Percentiles rank a stretch among this genome's conserved stretches.
Conservation (phyloP, 768 basidiomycete genomes). For the Termitomyces bulborhizus region DNA sequence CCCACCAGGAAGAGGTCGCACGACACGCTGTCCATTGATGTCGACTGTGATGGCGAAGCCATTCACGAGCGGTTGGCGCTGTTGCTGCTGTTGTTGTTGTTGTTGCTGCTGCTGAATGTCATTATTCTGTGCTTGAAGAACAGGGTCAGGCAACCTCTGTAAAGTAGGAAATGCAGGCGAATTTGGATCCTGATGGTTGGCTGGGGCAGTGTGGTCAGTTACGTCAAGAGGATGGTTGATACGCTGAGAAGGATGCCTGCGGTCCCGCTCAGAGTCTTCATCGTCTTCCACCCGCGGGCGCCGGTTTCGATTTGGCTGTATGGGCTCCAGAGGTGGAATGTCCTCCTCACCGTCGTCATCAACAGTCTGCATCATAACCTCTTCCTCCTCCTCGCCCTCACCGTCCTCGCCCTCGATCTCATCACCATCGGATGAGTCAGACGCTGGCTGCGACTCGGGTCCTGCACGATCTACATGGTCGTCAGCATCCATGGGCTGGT, state of each 20-base stretch:
- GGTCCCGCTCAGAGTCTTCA: conserved; percentile 53
- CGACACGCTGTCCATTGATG: conserved; percentile 11
- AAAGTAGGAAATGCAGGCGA: neutral
- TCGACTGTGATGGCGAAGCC: conserved; percentile 19
- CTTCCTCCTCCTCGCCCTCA: conserved; percentile 11
- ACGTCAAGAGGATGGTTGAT: conserved; percentile 19
- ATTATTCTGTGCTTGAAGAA: neutral
- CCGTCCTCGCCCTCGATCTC: conserved; percentile 1
- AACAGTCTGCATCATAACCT: conserved; percentile 19
- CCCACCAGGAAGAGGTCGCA: conserved; percentile 8
- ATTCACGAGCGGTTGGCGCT: conserved; percentile 4
- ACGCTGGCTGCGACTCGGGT: conserved; percentile 31
- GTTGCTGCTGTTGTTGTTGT: neutral
- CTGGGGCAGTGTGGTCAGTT: neutral
- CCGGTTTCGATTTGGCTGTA: conserved; percentile 31
- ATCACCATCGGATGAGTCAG: conserved; percentile 26
- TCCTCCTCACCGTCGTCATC: conserved; percentile 23
- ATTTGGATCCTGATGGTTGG: conserved; percentile 7
- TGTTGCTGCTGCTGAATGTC: neutral
- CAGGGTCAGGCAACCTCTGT: neutral
- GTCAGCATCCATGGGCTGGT: no score
- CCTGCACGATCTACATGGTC: no score
- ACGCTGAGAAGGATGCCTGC: conserved; percentile 61
- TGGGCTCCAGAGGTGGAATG: conserved; percentile 25
- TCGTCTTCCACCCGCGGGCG: conserved; percentile 60